These are phyloP conservation scores for Phytopythium sindhum DNA, from an alignment of 352 stramenopile genomes.

Conservation along the genomic window DNA sequence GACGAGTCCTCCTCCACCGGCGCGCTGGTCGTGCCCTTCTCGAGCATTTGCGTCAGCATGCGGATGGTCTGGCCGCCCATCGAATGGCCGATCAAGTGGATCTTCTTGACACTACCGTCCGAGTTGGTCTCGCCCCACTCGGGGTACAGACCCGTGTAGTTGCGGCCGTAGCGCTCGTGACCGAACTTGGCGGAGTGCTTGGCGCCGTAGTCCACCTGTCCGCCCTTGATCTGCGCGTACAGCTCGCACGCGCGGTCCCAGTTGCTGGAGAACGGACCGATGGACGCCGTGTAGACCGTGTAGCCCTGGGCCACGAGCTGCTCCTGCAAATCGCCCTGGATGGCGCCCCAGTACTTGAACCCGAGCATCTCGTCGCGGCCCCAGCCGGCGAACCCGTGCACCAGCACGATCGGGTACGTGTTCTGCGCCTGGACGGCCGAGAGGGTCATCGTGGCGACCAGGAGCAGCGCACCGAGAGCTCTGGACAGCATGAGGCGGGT, in stretches of 20 bases:
- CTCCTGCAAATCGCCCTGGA: slow-evolving; percentile 33
- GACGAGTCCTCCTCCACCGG: slow-evolving; percentile 15
- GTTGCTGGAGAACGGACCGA: slow-evolving; percentile 57
- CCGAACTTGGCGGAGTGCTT: slow-evolving; percentile 41
- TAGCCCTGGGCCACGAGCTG: slow-evolving; percentile 31
- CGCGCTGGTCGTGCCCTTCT: slow-evolving; percentile 31
- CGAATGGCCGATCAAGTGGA: slow-evolving; percentile 73
- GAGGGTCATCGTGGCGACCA: slow-evolving; percentile 1
- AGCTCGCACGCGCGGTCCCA: slow-evolving; percentile 65
- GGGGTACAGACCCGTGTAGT: slow-evolving; percentile 49
- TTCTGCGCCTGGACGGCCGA: slow-evolving; percentile 23
- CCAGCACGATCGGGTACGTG: slow-evolving; percentile 49
- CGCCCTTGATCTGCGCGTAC: slow-evolving; percentile 63
- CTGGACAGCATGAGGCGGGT: background rate
- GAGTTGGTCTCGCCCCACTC: slow-evolving; percentile 45
- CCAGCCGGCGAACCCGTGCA: slow-evolving; percentile 53
- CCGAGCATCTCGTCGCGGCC: slow-evolving; percentile 37
- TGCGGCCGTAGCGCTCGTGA: slow-evolving; percentile 37
- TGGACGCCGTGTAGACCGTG: slow-evolving; percentile 43
- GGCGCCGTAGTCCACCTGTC: slow-evolving; percentile 42
- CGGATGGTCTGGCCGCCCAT: slow-evolving; percentile 79
- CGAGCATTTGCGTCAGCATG: slow-evolving; percentile 66
- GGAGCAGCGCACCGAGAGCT: slow-evolving; percentile 8
- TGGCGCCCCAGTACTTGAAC: slow-evolving; percentile 46
- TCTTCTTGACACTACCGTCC: slow-evolving; percentile 53